A percentile compares a stretch with the other conserved stretches of the same genome.
phyloP scores from a whole-genome alignment of 139 green algal genomes.

The Volvox reticuliferus region DNA sequence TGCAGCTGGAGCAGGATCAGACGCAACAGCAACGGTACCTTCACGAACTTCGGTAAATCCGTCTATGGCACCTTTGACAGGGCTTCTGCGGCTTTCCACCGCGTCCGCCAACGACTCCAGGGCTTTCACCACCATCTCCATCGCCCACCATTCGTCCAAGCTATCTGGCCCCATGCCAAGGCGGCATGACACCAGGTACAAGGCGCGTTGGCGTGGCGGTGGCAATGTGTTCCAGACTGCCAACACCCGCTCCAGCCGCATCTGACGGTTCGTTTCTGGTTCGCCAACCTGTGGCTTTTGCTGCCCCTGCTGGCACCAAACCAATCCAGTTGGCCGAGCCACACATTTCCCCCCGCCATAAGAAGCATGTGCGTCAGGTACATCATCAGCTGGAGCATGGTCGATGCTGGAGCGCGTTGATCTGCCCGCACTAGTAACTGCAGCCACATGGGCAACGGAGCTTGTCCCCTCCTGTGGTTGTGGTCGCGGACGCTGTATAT shows the following conservation, averaged over 20 bases:
- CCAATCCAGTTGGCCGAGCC: no score
- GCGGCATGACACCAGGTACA: conserved; percentile 22
- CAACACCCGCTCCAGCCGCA: not conserved
- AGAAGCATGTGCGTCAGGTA: no score
- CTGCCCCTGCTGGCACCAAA: not conserved
- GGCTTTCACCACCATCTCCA: not conserved
- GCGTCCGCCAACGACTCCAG: conserved; percentile 16
- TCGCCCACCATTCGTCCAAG: not conserved
- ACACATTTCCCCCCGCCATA: no score
- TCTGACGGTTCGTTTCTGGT: not conserved
- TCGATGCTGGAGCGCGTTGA: no score
- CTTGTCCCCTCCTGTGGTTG: no score
- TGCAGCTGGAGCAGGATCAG: no score
- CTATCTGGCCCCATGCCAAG: not conserved
- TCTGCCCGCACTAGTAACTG: no score
- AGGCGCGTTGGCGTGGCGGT: not conserved
- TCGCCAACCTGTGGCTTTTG: not conserved
- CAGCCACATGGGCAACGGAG: no score
- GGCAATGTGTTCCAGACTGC: not conserved
- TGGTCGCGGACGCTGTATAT: not conserved
- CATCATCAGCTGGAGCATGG: no score
- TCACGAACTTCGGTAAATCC: no score
- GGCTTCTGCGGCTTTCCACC: not conserved
- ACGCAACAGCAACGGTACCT: no score
- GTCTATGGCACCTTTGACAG: no score